phyloP scores from a whole-genome alignment of 192 early-diverging fungal genomes.

The Pecoramyces ruminantium region DNA sequence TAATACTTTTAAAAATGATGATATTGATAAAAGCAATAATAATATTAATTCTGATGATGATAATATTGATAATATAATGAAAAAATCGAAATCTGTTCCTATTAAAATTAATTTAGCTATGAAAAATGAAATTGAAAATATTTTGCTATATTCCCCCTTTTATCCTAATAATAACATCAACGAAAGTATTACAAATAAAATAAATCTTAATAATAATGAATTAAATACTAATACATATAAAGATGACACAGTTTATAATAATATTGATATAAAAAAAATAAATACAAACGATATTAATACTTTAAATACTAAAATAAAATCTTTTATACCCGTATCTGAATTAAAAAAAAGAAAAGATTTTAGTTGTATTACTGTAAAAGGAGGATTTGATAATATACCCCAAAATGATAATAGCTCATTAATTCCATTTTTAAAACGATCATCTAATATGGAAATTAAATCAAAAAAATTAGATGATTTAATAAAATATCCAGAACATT shows the following conservation, averaged over 20 bases:
- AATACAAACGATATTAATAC: not conserved
- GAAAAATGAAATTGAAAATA: not conserved
- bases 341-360: not conserved
- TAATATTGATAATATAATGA: not conserved
- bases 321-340: not conserved
- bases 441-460: not conserved
- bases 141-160: not conserved
- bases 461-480: not conserved
- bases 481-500: not conserved
- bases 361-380: not conserved
- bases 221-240: too few relatives aligned
- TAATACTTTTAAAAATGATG: not conserved
- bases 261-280: not conserved
- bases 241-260: not conserved
- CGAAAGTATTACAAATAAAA: not conserved
- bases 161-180: not conserved
- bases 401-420: not conserved
- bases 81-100: not conserved
- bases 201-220: too few relatives aligned
- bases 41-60: not conserved
- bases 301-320: not conserved
- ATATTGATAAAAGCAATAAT: not conserved
- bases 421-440: not conserved
- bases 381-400: not conserved
- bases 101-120: not conserved